A percentile compares a stretch with the other conserved stretches of the same genome.
Evolutionary conservation across 2,329 filamentous ascomycete genomes (phyloP).

Genomic region (Botrytis byssoidea): DNA sequence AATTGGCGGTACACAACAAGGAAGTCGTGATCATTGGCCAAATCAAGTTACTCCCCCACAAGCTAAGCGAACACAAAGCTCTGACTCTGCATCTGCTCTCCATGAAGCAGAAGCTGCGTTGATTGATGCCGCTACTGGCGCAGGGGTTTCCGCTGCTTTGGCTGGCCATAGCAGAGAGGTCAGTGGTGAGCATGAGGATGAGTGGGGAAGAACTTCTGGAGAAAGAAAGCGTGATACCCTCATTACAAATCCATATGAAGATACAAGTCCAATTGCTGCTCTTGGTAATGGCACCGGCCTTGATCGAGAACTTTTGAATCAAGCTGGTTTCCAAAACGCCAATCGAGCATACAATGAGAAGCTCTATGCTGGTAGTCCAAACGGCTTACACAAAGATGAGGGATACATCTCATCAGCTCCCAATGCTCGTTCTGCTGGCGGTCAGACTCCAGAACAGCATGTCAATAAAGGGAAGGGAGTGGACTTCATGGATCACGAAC

Average conservation of each 20-base stretch:
- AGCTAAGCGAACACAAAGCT: slow-evolving; percentile 24
- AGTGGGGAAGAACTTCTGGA: slow-evolving; percentile 61
- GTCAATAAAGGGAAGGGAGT: slow-evolving; percentile 41
- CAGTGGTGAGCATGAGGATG: slow-evolving; percentile 60
- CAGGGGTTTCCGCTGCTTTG: slow-evolving; percentile 53
- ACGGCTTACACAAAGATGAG: slow-evolving; percentile 70
- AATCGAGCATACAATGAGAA: slow-evolving; percentile 43
- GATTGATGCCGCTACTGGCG: slow-evolving; percentile 51
- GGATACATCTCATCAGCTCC: slow-evolving; percentile 79
- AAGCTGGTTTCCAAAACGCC: slow-evolving; percentile 39
- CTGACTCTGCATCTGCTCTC: slow-evolving; percentile 32
- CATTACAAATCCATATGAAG: slow-evolving; percentile 66
- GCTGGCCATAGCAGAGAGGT: slow-evolving; percentile 53
- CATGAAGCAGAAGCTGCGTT: slow-evolving; percentile 40
- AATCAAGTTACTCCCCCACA: slow-evolving; percentile 53
- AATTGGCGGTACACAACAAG: slow-evolving; percentile 47
- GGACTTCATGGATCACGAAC: slow-evolving; percentile 53
- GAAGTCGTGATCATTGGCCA: slow-evolving; percentile 49
- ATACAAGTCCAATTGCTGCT: slow-evolving; percentile 58
- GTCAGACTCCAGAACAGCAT: slow-evolving; percentile 48
- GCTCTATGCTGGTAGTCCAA: slow-evolving; percentile 49
- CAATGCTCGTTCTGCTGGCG: slow-evolving; percentile 53
- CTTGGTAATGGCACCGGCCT: slow-evolving; percentile 37
- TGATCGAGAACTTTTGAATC: slow-evolving; percentile 47
- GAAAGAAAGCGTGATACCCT: slow-evolving; percentile 66